A percentile compares a stretch with the other conserved stretches of the same genome.
phyloP scores from a whole-genome alignment of 345 rosid genomes.

The Odontarrhena argentea region DNA sequence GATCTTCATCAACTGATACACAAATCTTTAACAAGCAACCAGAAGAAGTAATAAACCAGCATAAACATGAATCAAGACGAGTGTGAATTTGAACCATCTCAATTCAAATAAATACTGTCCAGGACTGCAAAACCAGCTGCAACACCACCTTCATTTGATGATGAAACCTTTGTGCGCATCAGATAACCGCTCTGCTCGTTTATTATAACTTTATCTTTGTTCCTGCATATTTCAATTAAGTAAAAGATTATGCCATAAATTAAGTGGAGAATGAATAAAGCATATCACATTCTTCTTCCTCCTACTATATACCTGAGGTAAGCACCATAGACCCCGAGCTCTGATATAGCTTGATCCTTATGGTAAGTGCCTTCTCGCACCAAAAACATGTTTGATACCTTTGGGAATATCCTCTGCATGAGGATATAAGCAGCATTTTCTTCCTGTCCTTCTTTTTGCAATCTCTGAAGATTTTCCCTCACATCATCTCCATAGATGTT shows the following conservation, averaged over 20 bases:
- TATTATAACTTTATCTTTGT: constrained; percentile 70
- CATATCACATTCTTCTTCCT: constrained; percentile 5
- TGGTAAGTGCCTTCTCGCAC: constrained; percentile 75
- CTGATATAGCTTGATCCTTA: constrained; percentile 76
- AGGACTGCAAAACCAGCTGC: constrained; percentile 91
- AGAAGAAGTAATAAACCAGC: constrained; percentile 6
- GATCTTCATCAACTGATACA: constrained; percentile 21
- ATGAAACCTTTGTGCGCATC: constrained; percentile 82
- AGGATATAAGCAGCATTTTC: constrained; percentile 92
- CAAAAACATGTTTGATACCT: constrained; percentile 58
- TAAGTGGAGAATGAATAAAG: constrained; percentile 4
- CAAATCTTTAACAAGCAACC: constrained; percentile 20
- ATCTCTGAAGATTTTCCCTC: constrained; percentile 66
- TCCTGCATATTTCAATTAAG: constrained; percentile 54
- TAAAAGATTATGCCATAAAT: constrained; percentile 22
- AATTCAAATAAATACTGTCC: constrained; percentile 84
- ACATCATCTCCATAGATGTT: constrained; percentile 86
- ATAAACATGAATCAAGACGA: constrained; percentile 3
- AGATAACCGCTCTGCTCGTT: constrained; percentile 85
- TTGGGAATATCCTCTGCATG: constrained; percentile 96
- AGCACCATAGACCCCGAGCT: constrained; percentile 85
- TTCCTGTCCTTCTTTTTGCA: constrained; percentile 63
- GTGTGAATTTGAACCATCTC: constrained; percentile 38
- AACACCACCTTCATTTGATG: constrained; percentile 97
- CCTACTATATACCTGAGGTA: constrained; percentile 67